Evolutionary conservation across 768 basidiomycete genomes (phyloP).

Genomic region (Pisolithus orientalis): DNA sequence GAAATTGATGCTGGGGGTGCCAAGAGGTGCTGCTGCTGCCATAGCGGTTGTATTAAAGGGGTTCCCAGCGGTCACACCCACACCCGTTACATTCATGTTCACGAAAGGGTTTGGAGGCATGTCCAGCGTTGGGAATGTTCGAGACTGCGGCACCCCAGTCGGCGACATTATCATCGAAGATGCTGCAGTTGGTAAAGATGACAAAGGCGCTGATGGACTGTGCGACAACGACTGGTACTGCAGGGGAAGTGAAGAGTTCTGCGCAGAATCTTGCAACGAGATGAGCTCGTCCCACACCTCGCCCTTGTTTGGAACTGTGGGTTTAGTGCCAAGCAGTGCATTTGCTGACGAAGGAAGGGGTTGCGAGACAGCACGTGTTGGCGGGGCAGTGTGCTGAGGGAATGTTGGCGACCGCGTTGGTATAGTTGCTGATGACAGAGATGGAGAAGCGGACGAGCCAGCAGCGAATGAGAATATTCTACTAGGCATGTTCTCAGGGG

Average conservation of each 20-base stretch:
- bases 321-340: slow-evolving; percentile 11
- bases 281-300: slow-evolving; percentile 57
- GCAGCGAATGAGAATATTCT: slow-evolving; percentile 11
- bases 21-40: slow-evolving; percentile 6
- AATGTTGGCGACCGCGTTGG: background rate
- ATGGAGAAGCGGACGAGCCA: background rate
- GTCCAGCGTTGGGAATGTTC: background rate
- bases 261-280: slow-evolving; percentile 36
- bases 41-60: background rate
- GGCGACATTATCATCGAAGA: background rate
- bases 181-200: slow-evolving; percentile 4
- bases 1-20: background rate
- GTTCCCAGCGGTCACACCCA: slow-evolving; percentile 3
- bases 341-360: slow-evolving; percentile 17
- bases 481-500: slow-evolving; percentile 19
- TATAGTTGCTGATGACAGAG: background rate
- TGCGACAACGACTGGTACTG: slow-evolving; percentile 23
- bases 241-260: slow-evolving; percentile 41
- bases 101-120: slow-evolving; percentile 15
- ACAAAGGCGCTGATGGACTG: background rate
- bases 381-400: slow-evolving; percentile 11
- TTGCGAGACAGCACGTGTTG: slow-evolving; percentile 31
- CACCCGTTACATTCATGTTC: slow-evolving; percentile 1
- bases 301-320: slow-evolving; percentile 18
- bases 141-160: background rate